Conservation (phyloP, 441 rosid species). For the Lepidium campestre region DNA sequence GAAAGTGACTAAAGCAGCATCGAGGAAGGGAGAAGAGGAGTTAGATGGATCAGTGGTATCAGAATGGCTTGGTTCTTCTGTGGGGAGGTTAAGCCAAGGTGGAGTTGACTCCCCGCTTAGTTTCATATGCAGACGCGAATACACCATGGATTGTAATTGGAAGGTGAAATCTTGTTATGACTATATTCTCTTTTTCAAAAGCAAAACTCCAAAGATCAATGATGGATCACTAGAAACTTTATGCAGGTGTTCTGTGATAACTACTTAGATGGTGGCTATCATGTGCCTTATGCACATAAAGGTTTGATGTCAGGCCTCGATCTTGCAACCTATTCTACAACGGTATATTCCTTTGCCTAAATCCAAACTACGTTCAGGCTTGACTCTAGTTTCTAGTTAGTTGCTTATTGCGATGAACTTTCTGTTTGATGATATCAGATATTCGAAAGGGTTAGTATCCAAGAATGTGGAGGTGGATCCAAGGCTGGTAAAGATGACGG, state of each 20-base stretch:
- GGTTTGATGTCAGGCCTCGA: slow-evolving; percentile 73
- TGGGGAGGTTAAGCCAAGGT: slow-evolving; percentile 41
- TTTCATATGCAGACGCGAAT: slow-evolving; percentile 68
- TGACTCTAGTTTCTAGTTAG: background rate
- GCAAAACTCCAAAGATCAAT: background rate
- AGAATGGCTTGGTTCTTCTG: slow-evolving; percentile 84
- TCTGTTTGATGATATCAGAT: slow-evolving; percentile 33
- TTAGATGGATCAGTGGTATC: slow-evolving; percentile 31
- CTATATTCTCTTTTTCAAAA: background rate
- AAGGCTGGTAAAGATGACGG: slow-evolving; percentile 23
- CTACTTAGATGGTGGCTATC: slow-evolving; percentile 95
- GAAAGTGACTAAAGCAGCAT: slow-evolving; percentile 38
- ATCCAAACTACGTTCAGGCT: background rate
- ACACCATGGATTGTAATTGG: slow-evolving; percentile 80
- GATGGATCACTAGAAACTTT: background rate
- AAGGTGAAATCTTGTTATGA: slow-evolving; percentile 44
- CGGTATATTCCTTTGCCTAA: slow-evolving; percentile 36
- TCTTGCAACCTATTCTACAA: slow-evolving; percentile 68
- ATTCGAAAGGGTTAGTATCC: slow-evolving; percentile 75
- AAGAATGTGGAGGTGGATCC: slow-evolving; percentile 63
- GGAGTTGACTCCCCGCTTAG: slow-evolving; percentile 63
- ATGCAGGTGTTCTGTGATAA: slow-evolving; percentile 89
- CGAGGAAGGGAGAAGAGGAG: slow-evolving; percentile 20
- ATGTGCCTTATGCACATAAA: slow-evolving; percentile 91
- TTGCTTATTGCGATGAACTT: background rate